Percentiles rank a stretch among this genome's conserved stretches.
phyloP scores from a whole-genome alignment of 2,329 filamentous ascomycete genomes.

The Paraphoma chrysanthemicola region DNA sequence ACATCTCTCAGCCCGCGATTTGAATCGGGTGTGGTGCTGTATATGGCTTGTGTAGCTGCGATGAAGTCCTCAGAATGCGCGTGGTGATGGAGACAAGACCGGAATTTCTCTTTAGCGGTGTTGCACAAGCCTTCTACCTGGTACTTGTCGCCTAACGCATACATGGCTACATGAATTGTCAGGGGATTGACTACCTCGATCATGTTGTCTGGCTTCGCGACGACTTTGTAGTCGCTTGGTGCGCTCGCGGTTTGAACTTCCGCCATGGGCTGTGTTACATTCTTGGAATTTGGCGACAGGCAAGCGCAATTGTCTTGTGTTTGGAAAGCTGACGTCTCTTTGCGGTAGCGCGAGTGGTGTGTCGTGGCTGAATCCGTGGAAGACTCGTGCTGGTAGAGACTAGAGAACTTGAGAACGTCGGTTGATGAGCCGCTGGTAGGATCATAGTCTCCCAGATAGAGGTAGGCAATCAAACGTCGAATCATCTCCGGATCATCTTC shows the following conservation, averaged over 20 bases:
- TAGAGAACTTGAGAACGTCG: neutral
- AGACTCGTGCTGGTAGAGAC: conserved; percentile 6
- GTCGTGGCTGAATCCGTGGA: neutral
- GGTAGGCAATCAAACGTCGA: conserved; percentile 21
- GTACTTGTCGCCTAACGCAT: conserved; percentile 27
- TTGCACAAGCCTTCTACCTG: conserved; percentile 14
- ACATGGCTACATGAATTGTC: conserved; percentile 25
- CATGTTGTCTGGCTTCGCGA: neutral
- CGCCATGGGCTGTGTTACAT: neutral
- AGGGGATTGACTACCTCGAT: conserved; percentile 40
- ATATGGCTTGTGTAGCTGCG: conserved; percentile 31
- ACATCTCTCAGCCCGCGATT: conserved; percentile 42
- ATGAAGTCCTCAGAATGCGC: conserved; percentile 34
- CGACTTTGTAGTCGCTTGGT: neutral
- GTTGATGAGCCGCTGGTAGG: conserved; percentile 1
- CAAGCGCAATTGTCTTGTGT: conserved; percentile 9
- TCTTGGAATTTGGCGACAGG: conserved; percentile 4
- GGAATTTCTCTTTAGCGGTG: conserved; percentile 18
- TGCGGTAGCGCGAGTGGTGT: conserved; percentile 3
- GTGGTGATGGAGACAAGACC: conserved; percentile 10
- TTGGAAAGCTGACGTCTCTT: neutral
- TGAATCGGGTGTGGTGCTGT: conserved; percentile 30
- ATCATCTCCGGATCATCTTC: conserved; percentile 29
- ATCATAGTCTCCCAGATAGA: conserved; percentile 29
- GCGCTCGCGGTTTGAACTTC: neutral